Conservation (phyloP, 2,329 filamentous ascomycete genomes). For the Herpotrichia juniperi region DNA sequence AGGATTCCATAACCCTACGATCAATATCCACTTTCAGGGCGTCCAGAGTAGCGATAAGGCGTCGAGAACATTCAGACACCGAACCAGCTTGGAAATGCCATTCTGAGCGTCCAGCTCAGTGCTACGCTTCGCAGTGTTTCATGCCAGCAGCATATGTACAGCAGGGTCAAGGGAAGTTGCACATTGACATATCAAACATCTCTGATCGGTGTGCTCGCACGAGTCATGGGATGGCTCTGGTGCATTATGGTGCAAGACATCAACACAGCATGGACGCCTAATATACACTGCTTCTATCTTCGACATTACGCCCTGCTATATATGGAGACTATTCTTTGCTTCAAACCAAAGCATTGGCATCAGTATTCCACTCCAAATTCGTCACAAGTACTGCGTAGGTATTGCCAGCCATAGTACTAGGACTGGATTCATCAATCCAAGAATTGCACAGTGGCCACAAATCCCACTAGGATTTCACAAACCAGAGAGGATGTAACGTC, state of each 20-base stretch:
- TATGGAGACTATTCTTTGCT: not conserved
- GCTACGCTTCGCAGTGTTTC: not conserved
- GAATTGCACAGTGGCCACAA: too few relatives aligned
- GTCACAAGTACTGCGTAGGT: not conserved
- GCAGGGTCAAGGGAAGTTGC: not conserved
- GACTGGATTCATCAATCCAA: too few relatives aligned
- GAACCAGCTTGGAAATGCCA: not conserved
- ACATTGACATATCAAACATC: too few relatives aligned
- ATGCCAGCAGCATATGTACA: not conserved
- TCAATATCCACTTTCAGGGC: conserved; percentile 6
- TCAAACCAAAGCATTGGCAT: not conserved
- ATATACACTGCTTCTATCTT: too few relatives aligned
- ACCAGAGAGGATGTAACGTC: too few relatives aligned
- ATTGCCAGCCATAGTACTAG: too few relatives aligned
- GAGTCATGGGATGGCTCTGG: too few relatives aligned
- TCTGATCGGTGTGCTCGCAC: too few relatives aligned
- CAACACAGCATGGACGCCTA: too few relatives aligned
- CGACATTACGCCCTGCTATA: not conserved
- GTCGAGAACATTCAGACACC: not conserved
- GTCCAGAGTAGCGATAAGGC: conserved; percentile 8
- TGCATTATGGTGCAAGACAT: too few relatives aligned
- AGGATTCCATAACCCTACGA: conserved; percentile 9
- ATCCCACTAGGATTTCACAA: not conserved
- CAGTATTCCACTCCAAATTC: not conserved
- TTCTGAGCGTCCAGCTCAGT: not conserved